Evolutionary conservation across 352 stramenopile genomes (phyloP).

Genomic region (Phytophthora niederhauseri): DNA sequence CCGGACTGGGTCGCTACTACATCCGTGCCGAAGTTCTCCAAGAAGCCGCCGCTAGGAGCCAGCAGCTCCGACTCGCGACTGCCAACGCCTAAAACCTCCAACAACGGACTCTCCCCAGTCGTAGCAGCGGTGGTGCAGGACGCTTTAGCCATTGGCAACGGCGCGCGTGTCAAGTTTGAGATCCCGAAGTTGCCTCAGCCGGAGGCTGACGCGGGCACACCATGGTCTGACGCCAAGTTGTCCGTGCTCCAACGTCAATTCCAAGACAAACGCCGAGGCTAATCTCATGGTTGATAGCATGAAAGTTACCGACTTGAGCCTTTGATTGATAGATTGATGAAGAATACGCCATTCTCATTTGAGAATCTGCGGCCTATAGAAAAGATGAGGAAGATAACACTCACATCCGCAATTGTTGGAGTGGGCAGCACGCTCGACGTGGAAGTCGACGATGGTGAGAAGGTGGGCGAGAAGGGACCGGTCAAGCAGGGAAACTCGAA

Average conservation of each 20-base stretch:
- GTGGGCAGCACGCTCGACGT: neutral
- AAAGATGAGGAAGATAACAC: slow-evolving; percentile 44
- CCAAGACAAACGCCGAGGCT: slow-evolving; percentile 30
- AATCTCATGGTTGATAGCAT: neutral
- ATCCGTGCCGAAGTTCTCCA: slow-evolving; percentile 24
- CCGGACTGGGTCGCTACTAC: slow-evolving; percentile 53
- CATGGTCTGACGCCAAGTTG: slow-evolving; percentile 80
- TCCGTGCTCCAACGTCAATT: slow-evolving; percentile 44
- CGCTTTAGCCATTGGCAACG: slow-evolving; percentile 32
- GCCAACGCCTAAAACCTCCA: slow-evolving; percentile 32
- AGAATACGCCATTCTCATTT: neutral
- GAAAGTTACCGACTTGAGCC: too few relatives aligned
- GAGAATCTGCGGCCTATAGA: neutral
- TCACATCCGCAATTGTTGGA: neutral
- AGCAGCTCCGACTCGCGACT: slow-evolving; percentile 66
- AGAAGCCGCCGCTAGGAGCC: slow-evolving; percentile 49
- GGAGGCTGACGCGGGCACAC: slow-evolving; percentile 60
- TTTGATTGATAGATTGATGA: too few relatives aligned
- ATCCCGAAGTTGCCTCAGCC: slow-evolving; percentile 81
- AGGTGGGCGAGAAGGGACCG: neutral
- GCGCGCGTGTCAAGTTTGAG: slow-evolving; percentile 55
- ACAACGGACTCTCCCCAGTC: slow-evolving; percentile 31
- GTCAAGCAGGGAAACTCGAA: neutral
- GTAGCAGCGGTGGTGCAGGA: slow-evolving; percentile 37
- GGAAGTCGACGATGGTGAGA: neutral